phyloP scores from a whole-genome alignment of 768 basidiomycete species.

The Suillus americanus region DNA sequence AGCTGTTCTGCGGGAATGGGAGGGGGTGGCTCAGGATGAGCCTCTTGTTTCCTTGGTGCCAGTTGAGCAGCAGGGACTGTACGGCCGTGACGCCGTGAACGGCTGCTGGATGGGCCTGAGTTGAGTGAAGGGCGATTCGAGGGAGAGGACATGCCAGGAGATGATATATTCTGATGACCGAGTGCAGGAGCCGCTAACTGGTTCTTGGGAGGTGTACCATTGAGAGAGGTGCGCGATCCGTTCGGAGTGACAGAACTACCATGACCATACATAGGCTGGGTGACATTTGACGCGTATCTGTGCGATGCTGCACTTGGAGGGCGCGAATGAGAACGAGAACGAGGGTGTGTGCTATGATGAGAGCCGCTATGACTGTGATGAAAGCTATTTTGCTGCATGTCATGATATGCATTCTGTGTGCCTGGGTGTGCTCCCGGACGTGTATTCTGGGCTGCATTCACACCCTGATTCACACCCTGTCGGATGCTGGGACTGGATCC shows the following conservation, averaged over 20 bases:
- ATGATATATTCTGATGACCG: constrained; percentile 12
- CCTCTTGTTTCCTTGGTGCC: constrained; percentile 4
- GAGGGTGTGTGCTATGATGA: constrained; percentile 17
- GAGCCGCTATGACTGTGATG: constrained; percentile 14
- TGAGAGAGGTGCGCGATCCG: constrained; percentile 22
- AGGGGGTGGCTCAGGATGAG: not conserved
- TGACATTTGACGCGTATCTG: constrained; percentile 26
- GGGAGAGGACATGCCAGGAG: constrained; percentile 8
- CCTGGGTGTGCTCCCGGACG: constrained; percentile 8
- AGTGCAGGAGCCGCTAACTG: constrained; percentile 3
- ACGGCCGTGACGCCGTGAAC: constrained; percentile 21
- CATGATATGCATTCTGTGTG: constrained; percentile 1
- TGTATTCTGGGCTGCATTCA: constrained; percentile 16
- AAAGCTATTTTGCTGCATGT: constrained; percentile 4
- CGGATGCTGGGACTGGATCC: constrained; percentile 16
- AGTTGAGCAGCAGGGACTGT: constrained; percentile 8
- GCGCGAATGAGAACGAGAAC: constrained; percentile 24
- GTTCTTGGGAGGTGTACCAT: constrained; percentile 7
- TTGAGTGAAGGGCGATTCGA: constrained; percentile 10
- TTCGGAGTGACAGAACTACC: constrained; percentile 21
- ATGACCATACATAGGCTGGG: constrained; percentile 26
- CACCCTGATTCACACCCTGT: constrained; percentile 14
- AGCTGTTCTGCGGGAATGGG: constrained; percentile 17
- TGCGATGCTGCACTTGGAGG: constrained; percentile 33
- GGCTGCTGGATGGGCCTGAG: constrained; percentile 12